Percentiles rank a stretch among this genome's conserved stretches.
These are phyloP conservation scores for Zarea fungicola DNA, from an alignment of 2,329 filamentous ascomycete species.

Conservation along the genomic window DNA sequence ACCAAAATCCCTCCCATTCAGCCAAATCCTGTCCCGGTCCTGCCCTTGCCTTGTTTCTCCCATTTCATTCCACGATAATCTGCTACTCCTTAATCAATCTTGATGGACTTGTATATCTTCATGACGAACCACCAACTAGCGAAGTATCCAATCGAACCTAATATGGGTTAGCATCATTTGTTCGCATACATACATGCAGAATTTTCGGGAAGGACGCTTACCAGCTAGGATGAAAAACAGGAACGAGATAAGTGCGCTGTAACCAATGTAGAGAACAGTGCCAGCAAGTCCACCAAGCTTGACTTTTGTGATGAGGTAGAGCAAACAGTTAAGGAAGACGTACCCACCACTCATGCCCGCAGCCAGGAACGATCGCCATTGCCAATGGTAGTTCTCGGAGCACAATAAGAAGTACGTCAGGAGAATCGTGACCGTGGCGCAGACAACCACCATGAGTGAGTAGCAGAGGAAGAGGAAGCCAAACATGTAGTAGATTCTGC, in stretches of 20 bases:
- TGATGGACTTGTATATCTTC: slow-evolving; percentile 95
- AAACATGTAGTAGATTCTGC: slow-evolving; percentile 99
- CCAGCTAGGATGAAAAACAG: slow-evolving; percentile 92
- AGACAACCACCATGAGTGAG: slow-evolving; percentile 93
- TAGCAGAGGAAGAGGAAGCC: slow-evolving; percentile 98
- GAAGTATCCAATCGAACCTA: slow-evolving; percentile 93
- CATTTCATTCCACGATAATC: not conserved
- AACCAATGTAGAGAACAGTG: slow-evolving; percentile 87
- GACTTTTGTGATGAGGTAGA: slow-evolving; percentile 87
- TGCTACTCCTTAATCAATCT: slow-evolving; percentile 67
- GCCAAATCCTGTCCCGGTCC: no score
- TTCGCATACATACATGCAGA: not conserved
- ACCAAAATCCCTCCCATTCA: no score
- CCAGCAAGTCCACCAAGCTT: slow-evolving; percentile 80
- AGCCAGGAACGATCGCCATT: slow-evolving; percentile 91
- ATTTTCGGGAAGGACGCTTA: slow-evolving; percentile 42
- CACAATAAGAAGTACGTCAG: slow-evolving; percentile 96
- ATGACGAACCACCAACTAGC: slow-evolving; percentile 91
- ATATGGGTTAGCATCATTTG: slow-evolving; percentile 15
- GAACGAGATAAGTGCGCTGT: slow-evolving; percentile 83
- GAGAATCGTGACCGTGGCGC: slow-evolving; percentile 83
- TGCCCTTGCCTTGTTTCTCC: no score
- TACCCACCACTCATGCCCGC: slow-evolving; percentile 87
- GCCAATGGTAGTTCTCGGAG: slow-evolving; percentile 97
- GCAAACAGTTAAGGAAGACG: slow-evolving; percentile 83